Evolutionary conservation across 495 filamentous ascomycete genomes (phyloP), one percentile per base, ranked within the genome.

Genomic region (Xylaria venustula): DNA sequence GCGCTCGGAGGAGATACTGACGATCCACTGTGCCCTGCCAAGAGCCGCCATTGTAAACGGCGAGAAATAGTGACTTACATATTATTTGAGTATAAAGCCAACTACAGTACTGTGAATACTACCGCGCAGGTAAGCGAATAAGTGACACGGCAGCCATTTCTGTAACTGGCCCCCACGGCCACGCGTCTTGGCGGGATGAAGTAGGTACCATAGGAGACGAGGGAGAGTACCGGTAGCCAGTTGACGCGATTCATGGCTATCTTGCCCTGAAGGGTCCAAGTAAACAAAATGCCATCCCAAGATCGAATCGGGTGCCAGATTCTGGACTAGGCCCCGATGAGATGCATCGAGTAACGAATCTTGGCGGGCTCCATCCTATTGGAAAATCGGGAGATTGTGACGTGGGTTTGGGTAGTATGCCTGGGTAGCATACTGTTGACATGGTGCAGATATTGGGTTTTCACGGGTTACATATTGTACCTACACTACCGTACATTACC

Each of bases 301-400:
- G 17, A 22, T 55, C 53, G 53, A 55, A 45, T 55, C 53, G 53
- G 52, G 40, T 55, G 22, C 26, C 11, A 30, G 26, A 54, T 6
- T 34, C 30, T 34, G 11, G 5, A 34, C 17, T 17, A 34, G 20
- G 34, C 36, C 22, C 53, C 53, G 53, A 55, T 55, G 40, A 45
- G 53, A 45, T 34, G 53, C 25, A 55, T 55, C 53, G 40, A 55
- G 53, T 14, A 3, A 19, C n/a, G 5, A 15, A 7, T 15, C 53
- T 45, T 55, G 53, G 53, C 53, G 25, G 25, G 17, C 34, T 7
- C 17, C 53, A 15, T 26, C 25, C 53, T 45, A 55, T 55, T 55
- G 53, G 53, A 25, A 45, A 55, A 44, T 20, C 53, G 53, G 53
- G 53, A 45, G 45, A 40, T 28, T 55, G 53, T 55, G 53, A 55